Evolutionary conservation across 2,329 filamentous ascomycete species (phyloP).

Genomic region (Aspergillus sp.): DNA sequence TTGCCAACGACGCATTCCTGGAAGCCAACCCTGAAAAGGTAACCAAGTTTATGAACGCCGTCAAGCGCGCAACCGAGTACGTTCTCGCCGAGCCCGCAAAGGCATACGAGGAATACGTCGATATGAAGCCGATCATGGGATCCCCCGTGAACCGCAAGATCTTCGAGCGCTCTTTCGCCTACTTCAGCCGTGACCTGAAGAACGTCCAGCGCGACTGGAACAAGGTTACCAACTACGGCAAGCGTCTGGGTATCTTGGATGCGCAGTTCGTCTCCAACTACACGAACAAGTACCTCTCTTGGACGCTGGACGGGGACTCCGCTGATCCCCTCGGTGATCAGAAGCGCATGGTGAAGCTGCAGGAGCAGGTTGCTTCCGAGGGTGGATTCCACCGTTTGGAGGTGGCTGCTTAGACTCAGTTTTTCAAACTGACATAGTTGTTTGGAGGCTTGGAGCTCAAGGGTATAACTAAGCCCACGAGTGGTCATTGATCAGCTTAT

Average conservation of each 20-base stretch:
- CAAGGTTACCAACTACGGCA: conserved; percentile 76
- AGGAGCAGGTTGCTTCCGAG: conserved; percentile 63
- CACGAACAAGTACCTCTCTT: conserved; percentile 69
- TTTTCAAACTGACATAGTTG: neutral
- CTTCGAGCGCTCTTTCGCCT: conserved; percentile 75
- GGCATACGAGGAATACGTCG: conserved; percentile 68
- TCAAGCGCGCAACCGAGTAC: conserved; percentile 73
- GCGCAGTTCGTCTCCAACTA: conserved; percentile 68
- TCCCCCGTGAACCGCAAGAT: conserved; percentile 72
- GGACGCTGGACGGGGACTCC: conserved; percentile 65
- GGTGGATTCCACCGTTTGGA: conserved; percentile 58
- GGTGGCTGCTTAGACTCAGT: conserved; percentile 24
- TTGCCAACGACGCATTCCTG: conserved; percentile 72
- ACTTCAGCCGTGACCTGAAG: conserved; percentile 72
- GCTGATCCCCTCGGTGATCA: conserved; percentile 69
- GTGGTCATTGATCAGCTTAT: neutral
- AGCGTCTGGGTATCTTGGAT: conserved; percentile 68
- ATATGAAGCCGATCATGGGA: conserved; percentile 70
- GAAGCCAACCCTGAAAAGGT: conserved; percentile 66
- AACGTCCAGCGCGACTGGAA: conserved; percentile 73
- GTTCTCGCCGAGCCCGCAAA: conserved; percentile 63
- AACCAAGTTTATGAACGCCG: conserved; percentile 66
- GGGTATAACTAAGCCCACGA: neutral
- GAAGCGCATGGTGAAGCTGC: conserved; percentile 69
- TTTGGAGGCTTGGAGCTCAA: neutral